Base-by-base conservation (phyloP, 2,329 filamentous ascomycete genomes). In the Penicillium expansum region DNA sequence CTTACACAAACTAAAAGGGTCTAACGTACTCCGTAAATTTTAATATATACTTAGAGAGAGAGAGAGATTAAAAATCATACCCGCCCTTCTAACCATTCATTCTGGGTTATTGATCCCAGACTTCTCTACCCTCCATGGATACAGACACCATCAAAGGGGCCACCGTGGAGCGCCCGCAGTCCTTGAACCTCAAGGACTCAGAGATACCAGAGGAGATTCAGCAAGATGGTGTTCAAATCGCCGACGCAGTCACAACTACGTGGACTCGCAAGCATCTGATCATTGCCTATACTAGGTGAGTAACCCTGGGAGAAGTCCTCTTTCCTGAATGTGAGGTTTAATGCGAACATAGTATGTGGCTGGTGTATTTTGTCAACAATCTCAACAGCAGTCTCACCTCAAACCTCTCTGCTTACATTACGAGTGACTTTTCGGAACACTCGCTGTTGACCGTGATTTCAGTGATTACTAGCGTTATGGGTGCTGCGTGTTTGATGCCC, bases 401-500 rank as follows among this genome's bases (percentile, higher is more conserved):
- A 45, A 76, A 74, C 53, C 62, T 83, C 20, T 74, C 69, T 1
- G 77, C 80, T 14, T 83, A 78, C 58, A 78, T 82, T 38, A 83
- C 81, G 27, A 83, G 79, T 63, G 75, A 73, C 24, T 86, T 81
- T 60, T 65, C 76, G 41, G 68, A 74, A 3, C 83, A 86, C 63
- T 84, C 82, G 1, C 72, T 85, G 33, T 76, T 82, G 1, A 76
- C 81, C 0, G 78, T 82, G n/a, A 83, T 82, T 33, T 69, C 70
- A 45, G 79, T 87, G 56, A 76, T 87, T 22, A 75, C 83, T 13
- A 79, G 74, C 55, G 74, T 85, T 38, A 82, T 87, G 58, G 78
- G 78, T 29, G 84, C 82, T 16, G 76, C 85, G 14, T 76, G 79
- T 48, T 83, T 84, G 66, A 78, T 88, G 30, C 81, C 84, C 1